Percentiles rank a stretch among this genome's conserved stretches.
phyloP scores from a whole-genome alignment of 306 rosid species.

The Glycine tomentella region DNA sequence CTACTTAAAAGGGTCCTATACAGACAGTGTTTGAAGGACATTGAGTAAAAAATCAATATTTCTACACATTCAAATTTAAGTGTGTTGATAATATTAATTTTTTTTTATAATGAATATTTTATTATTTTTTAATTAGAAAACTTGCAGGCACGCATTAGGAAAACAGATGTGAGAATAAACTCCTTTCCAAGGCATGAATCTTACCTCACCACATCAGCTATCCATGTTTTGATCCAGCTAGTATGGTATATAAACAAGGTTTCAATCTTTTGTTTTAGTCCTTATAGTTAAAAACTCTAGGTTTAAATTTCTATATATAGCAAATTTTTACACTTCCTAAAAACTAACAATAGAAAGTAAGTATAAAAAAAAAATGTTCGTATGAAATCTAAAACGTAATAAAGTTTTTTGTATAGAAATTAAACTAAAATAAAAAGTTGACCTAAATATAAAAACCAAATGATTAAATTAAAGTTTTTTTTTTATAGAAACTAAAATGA shows the following conservation, averaged over 20 bases:
- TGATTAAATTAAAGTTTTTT: no score
- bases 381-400: no score
- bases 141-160: background rate
- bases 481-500: no score
- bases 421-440: no score
- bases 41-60: background rate
- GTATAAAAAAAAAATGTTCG: no score
- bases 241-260: background rate
- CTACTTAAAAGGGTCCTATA: background rate
- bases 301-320: background rate
- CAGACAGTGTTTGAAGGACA: background rate
- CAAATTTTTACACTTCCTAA: background rate
- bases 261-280: background rate
- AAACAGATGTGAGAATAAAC: background rate
- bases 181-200: background rate
- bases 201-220: background rate
- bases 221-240: background rate
- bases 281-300: background rate
- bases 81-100: background rate
- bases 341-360: no score
- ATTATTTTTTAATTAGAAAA: background rate
- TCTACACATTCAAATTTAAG: background rate
- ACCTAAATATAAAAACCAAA: no score
- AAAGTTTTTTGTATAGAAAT: no score
- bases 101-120: background rate